These are phyloP conservation scores for Dothideomycetes sp. DNA, from an alignment of 2,329 filamentous ascomycete species.

Conservation along the genomic window DNA sequence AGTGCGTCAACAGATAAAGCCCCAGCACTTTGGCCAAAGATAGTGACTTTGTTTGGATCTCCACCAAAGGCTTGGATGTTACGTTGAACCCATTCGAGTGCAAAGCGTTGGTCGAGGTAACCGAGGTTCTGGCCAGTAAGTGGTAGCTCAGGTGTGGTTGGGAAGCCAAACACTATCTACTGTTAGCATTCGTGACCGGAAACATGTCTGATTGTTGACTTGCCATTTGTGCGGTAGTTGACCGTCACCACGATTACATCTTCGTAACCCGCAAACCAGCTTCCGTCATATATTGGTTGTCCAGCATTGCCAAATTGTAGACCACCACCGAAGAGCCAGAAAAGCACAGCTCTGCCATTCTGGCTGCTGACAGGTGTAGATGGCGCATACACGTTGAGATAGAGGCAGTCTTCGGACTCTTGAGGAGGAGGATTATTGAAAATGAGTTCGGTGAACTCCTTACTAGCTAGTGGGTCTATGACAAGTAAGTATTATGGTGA, in stretches of 20 bases:
- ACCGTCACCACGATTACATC: slow-evolving; percentile 28
- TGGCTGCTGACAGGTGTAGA: slow-evolving; percentile 20
- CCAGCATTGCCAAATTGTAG: slow-evolving; percentile 26
- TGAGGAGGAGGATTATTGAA: slow-evolving; percentile 25
- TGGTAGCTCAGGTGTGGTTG: slow-evolving; percentile 28
- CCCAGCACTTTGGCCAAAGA: slow-evolving; percentile 29
- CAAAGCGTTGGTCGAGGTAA: slow-evolving; percentile 30
- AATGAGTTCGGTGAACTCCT: slow-evolving; percentile 24
- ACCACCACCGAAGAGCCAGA: slow-evolving; percentile 29
- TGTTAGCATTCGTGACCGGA: neutral
- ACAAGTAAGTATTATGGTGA: slow-evolving; percentile 10
- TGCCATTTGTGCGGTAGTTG: slow-evolving; percentile 29
- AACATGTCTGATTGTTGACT: too few species aligned
- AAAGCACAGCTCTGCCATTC: slow-evolving; percentile 24
- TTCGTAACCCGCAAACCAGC: slow-evolving; percentile 25
- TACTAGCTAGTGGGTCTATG: slow-evolving; percentile 21
- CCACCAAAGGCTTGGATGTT: slow-evolving; percentile 31
- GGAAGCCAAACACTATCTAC: slow-evolving; percentile 36
- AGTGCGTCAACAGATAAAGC: slow-evolving; percentile 26
- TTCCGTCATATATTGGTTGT: slow-evolving; percentile 25
- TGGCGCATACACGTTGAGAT: slow-evolving; percentile 28
- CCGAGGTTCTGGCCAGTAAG: slow-evolving; percentile 26
- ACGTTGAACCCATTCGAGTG: slow-evolving; percentile 29
- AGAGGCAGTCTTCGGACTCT: slow-evolving; percentile 29
- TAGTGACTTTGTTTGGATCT: slow-evolving; percentile 28